Evolutionary conservation across 1,284 basidiomycete species (phyloP).

Genomic region (Trichosporon sp.): DNA sequence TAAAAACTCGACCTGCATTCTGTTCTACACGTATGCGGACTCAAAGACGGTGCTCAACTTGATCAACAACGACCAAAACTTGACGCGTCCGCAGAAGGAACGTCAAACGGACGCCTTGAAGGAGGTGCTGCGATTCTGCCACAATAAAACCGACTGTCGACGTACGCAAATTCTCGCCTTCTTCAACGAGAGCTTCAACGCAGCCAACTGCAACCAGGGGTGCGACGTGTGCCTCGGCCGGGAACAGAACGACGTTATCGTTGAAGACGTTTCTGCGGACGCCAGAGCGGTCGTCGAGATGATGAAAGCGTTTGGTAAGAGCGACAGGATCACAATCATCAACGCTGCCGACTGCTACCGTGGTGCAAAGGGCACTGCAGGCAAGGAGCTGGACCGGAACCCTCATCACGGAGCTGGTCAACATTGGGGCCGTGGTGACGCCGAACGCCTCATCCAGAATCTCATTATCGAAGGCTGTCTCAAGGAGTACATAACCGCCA

Average conservation of each 20-base stretch:
- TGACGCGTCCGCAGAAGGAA: conserved; percentile 62
- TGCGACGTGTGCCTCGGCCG: conserved; percentile 55
- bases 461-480: conserved; percentile 51
- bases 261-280: conserved; percentile 50
- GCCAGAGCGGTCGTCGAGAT: conserved; percentile 46
- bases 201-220: conserved; percentile 49
- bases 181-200: conserved; percentile 56
- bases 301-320: conserved; percentile 37
- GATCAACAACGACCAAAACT: conserved; percentile 62
- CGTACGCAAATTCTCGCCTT: conserved; percentile 73
- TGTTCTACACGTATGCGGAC: conserved; percentile 65
- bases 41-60: conserved; percentile 61
- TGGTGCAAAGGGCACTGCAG: conserved; percentile 41
- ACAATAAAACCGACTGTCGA: conserved; percentile 82
- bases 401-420: conserved; percentile 47
- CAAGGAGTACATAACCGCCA: conserved; percentile 43
- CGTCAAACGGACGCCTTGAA: conserved; percentile 64
- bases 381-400: conserved; percentile 43
- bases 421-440: conserved; percentile 47
- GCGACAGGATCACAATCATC: conserved; percentile 47
- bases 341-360: conserved; percentile 53
- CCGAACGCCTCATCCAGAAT: conserved; percentile 52
- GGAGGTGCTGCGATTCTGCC: conserved; percentile 73
- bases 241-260: conserved; percentile 38
- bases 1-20: conserved; percentile 64